These are phyloP conservation scores for Cyclotella atomus DNA, from an alignment of 108 stramenopile genomes.

Conservation along the genomic window DNA sequence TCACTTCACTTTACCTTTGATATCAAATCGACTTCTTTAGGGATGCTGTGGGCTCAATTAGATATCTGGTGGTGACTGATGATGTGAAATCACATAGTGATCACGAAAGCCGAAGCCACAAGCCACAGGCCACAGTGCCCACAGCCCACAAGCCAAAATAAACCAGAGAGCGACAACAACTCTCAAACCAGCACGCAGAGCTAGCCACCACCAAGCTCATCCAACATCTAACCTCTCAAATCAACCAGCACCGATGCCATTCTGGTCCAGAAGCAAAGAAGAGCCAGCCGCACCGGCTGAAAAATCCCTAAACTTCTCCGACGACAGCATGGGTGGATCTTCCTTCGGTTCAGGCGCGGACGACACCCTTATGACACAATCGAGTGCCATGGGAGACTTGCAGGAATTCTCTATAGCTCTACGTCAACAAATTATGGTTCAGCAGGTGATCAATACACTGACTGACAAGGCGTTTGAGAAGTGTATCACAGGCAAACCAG, in stretches of 20 bases:
- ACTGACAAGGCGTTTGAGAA: constrained; percentile 74
- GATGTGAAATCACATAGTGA: no score
- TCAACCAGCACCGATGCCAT: no score
- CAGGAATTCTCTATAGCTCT: constrained; percentile 71
- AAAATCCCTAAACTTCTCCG: constrained; percentile 33
- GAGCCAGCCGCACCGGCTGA: constrained; percentile 19
- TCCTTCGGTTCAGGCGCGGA: constrained; percentile 11
- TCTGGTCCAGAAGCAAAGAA: constrained; percentile 44
- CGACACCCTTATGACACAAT: constrained; percentile 26
- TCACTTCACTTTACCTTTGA: background rate
- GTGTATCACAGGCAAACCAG: constrained; percentile 70
- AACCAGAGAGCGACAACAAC: no score
- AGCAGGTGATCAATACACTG: constrained; percentile 73
- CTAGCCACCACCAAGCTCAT: background rate
- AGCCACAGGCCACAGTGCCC: no score
- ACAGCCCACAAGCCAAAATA: no score
- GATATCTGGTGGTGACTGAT: no score
- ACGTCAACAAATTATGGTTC: constrained; percentile 79
- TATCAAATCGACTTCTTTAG: no score
- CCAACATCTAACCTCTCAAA: no score
- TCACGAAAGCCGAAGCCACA: no score
- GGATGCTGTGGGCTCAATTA: no score
- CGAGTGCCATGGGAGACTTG: constrained; percentile 59
- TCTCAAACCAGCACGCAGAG: background rate
- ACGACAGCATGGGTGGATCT: constrained; percentile 29